phyloP scores from a whole-genome alignment of 495 filamentous ascomycete genomes.

The Podospora fimiseda region DNA sequence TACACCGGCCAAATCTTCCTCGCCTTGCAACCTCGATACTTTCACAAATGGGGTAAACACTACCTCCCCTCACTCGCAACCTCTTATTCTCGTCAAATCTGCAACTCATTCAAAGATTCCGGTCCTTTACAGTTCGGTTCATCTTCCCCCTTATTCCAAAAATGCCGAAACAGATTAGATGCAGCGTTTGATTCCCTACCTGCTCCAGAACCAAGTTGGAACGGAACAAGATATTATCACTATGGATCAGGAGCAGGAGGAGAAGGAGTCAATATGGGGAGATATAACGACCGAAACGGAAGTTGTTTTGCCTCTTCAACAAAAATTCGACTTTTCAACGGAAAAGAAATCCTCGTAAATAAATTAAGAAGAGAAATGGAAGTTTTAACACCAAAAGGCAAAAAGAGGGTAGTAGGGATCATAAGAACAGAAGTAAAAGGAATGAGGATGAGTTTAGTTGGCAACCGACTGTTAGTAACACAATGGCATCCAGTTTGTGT shows the following conservation, averaged over 20 bases:
- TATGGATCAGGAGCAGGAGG: not conserved
- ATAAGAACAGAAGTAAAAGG: slow-evolving; percentile 29
- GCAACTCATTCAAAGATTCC: slow-evolving; percentile 43
- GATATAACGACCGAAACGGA: not conserved
- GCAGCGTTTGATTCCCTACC: slow-evolving; percentile 34
- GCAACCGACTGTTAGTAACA: slow-evolving; percentile 25
- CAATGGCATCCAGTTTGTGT: slow-evolving; percentile 37
- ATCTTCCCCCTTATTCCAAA: slow-evolving; percentile 30
- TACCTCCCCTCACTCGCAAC: slow-evolving; percentile 39
- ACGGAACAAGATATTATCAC: not conserved
- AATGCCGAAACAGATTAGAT: slow-evolving; percentile 33
- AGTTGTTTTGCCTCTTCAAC: slow-evolving; percentile 35
- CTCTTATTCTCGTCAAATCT: slow-evolving; percentile 38
- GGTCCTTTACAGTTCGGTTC: slow-evolving; percentile 38
- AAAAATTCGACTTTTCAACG: slow-evolving; percentile 27
- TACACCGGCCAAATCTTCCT: slow-evolving; percentile 32
- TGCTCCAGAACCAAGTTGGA: slow-evolving; percentile 25
- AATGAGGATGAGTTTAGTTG: slow-evolving; percentile 15
- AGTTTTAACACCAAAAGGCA: slow-evolving; percentile 34
- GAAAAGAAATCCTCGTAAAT: slow-evolving; percentile 11
- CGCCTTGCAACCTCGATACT: slow-evolving; percentile 28
- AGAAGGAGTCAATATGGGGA: not conserved
- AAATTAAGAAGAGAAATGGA: slow-evolving; percentile 25
- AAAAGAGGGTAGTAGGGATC: slow-evolving; percentile 29
- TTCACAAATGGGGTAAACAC: slow-evolving; percentile 36